phyloP scores from a whole-genome alignment of 148 eudicot species.

The Rhododendron kiyosumense region DNA sequence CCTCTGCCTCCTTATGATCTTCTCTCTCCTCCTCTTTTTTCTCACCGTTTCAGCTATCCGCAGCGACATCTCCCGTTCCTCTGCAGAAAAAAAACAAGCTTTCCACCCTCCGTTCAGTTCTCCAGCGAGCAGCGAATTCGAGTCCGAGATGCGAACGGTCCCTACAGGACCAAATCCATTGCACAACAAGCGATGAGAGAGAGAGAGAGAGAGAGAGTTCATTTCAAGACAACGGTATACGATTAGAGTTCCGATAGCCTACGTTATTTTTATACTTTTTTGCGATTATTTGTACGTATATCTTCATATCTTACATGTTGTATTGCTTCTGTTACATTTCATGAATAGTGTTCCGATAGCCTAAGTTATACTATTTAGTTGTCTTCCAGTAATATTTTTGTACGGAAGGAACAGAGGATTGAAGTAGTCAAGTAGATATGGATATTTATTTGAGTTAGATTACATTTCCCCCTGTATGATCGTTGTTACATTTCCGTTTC shows the following conservation, averaged over 20 bases:
- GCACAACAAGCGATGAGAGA: conserved; percentile 23
- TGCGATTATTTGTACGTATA: no score
- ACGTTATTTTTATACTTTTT: no score
- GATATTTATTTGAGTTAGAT: background rate
- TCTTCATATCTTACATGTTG: background rate
- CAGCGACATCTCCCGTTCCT: background rate
- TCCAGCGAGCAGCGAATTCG: background rate
- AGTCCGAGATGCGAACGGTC: conserved; percentile 28
- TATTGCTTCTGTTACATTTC: background rate
- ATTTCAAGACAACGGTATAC: background rate
- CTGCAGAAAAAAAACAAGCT: background rate
- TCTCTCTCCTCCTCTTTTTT: background rate
- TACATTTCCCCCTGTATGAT: background rate
- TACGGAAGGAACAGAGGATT: background rate
- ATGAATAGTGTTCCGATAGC: background rate
- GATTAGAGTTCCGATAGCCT: no score
- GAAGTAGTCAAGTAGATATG: background rate
- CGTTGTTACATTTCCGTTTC: background rate
- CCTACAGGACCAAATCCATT: conserved; percentile 39
- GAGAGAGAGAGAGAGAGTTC: background rate
- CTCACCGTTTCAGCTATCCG: background rate
- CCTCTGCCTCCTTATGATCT: conserved; percentile 1
- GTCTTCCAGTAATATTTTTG: background rate
- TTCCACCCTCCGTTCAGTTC: background rate
- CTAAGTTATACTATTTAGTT: background rate